Evolutionary conservation across 768 basidiomycete genomes (phyloP).

Genomic region (Cystobasidium tubakii): DNA sequence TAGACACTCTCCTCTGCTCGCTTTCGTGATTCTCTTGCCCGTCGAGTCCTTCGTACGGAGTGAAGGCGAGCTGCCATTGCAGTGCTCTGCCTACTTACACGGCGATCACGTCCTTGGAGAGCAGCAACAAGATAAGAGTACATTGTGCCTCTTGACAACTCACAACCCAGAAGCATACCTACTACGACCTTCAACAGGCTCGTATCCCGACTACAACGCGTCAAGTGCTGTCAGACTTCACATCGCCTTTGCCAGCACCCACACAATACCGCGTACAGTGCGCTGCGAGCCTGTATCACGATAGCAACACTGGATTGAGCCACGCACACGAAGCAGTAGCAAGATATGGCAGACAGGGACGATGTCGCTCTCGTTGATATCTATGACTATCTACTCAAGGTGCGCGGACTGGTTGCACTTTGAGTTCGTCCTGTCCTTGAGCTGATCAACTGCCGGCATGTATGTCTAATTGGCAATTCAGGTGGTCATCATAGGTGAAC

Average conservation of each 20-base stretch:
- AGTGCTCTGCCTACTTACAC: too few species aligned
- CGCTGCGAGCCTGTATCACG: background rate
- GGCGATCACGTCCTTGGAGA: too few species aligned
- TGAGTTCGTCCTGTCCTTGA: background rate
- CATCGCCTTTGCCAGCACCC: too few species aligned
- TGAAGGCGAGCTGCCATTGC: background rate
- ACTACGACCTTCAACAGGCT: background rate
- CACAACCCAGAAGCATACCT: background rate
- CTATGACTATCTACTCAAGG: conserved; percentile 91
- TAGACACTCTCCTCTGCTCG: background rate
- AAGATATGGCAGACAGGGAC: conserved; percentile 29
- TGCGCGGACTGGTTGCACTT: conserved; percentile 77
- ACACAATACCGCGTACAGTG: background rate
- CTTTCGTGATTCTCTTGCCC: too few species aligned
- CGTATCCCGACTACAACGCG: background rate
- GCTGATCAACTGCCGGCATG: background rate
- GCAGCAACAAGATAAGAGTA: too few species aligned
- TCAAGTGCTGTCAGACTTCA: background rate
- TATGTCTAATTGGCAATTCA: background rate
- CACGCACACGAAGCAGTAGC: background rate
- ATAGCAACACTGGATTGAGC: background rate
- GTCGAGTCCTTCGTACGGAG: too few species aligned
- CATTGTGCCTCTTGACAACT: background rate
- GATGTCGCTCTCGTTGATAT: conserved; percentile 34
- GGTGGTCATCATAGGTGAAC: conserved; percentile 33